Evolutionary conservation across 2,329 filamentous ascomycete genomes (phyloP).

Genomic region (Diaporthe longicolla): DNA sequence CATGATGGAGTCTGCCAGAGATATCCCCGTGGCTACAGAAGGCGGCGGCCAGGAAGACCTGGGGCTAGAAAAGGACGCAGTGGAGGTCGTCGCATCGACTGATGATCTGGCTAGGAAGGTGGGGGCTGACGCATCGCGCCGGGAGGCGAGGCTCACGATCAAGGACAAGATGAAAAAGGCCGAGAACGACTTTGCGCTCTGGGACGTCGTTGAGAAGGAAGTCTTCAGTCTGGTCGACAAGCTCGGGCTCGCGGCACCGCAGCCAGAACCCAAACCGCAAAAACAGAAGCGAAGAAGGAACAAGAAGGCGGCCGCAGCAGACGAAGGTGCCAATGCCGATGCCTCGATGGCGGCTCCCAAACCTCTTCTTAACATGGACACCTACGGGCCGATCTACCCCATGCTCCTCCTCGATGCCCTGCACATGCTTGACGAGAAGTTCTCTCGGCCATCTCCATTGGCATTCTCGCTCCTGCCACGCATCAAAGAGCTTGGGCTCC

Average conservation of each 20-base stretch:
- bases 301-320: conserved; percentile 41
- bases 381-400: conserved; percentile 76
- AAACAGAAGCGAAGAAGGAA: conserved; percentile 34
- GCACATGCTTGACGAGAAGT: conserved; percentile 69
- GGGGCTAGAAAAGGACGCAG: conserved; percentile 45
- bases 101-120: conserved; percentile 49
- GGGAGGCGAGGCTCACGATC: conserved; percentile 66
- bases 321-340: conserved; percentile 32
- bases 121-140: conserved; percentile 57
- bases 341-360: conserved; percentile 34
- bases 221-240: conserved; percentile 73
- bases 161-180: conserved; percentile 68
- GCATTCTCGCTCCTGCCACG: conserved; percentile 74
- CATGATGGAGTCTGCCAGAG: conserved; percentile 47
- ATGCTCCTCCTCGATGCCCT: conserved; percentile 71
- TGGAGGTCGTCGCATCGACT: conserved; percentile 44
- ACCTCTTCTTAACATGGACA: conserved; percentile 61
- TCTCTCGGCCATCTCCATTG: conserved; percentile 70
- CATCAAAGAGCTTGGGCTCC: conserved; percentile 76
- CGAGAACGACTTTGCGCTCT: conserved; percentile 74
- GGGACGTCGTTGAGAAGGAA: conserved; percentile 75
- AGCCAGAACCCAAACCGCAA: background rate
- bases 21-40: conserved; percentile 39
- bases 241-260: conserved; percentile 63
- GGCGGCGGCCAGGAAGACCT: background rate